Evolutionary conservation across 108 stramenopile genomes (phyloP), one percentile per base, ranked within the genome.

Genomic region (Conticribra weissflogii): DNA sequence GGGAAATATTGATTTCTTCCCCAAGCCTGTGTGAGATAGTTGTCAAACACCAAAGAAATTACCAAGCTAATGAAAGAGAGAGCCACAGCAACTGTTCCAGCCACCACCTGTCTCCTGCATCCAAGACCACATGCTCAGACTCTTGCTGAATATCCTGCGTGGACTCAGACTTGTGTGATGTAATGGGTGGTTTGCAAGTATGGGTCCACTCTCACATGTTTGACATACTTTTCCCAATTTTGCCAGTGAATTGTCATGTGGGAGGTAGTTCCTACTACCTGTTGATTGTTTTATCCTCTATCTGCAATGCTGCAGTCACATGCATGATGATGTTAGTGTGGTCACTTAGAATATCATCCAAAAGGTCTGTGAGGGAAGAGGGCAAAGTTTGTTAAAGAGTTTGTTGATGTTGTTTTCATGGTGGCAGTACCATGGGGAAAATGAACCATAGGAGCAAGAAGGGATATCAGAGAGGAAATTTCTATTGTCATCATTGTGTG

Each of bases 51-150:
- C 56, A 57, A 2, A 0, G 25, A 45, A 25, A 63, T 63, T 47
- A 12, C 29, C 45, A 27, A 27, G 45, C 62, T 47, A 65, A 65
- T 25, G 64, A 52, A 50, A 22, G 64, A 32, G 64, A 65, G 27
- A 14, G 64, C 64, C 3, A 17, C 21, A 52, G 51, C 3, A 18
- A 51, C 51, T 53, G 64, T 52, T n/a, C 28, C n/a, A 65, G 59
- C 18, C 25, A 7, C 15, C 22, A 60, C 23, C 19, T 22, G 16
- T 36, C 14, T 18, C 22, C 59, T 44, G 17, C 59, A 8, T 1
- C 59, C 59, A 44, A 12, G 18, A 15, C 23, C 12, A 21, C 59
- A 36, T 2, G 7, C 7, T 25, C 36, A 44, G 14, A 45, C 44
- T 18, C 17, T 12, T 18, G 59, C 59, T 28, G 59, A 36, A 44